phyloP scores from a whole-genome alignment of 1,284 basidiomycete species.

The Irpex sp. region DNA sequence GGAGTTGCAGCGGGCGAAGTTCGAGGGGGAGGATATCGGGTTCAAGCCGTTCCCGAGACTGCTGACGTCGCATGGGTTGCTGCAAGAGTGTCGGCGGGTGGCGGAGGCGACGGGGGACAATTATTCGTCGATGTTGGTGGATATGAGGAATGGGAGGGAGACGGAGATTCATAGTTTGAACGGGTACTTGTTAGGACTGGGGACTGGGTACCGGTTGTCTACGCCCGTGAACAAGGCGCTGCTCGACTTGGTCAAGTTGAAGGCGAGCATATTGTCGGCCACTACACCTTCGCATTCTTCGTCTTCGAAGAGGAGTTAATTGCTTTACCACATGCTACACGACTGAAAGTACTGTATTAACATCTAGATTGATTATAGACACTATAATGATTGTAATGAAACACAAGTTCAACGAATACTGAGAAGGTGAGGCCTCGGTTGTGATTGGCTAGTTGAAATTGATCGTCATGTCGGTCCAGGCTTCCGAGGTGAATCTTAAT shows the following conservation, averaged over 20 bases:
- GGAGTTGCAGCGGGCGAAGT: conserved; percentile 30
- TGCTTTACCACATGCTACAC: not conserved
- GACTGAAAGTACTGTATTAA: not conserved
- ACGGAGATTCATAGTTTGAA: conserved; percentile 88
- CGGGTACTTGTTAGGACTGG: conserved; percentile 59
- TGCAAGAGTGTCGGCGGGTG: conserved; percentile 52
- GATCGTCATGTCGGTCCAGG: no score
- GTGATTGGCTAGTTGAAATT: no score
- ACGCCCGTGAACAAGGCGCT: not conserved
- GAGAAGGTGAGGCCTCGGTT: no score
- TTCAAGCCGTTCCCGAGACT: not conserved
- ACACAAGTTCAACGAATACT: no score
- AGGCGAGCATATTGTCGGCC: not conserved
- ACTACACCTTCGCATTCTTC: not conserved
- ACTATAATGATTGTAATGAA: not conserved
- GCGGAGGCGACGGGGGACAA: conserved; percentile 57
- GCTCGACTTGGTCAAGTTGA: not conserved
- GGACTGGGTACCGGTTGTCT: not conserved
- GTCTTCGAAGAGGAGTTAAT: not conserved
- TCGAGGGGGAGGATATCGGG: conserved; percentile 23
- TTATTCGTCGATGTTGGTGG: conserved; percentile 76
- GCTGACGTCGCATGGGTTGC: conserved; percentile 38
- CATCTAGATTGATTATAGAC: not conserved
- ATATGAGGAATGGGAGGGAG: conserved; percentile 51
- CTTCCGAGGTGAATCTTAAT: no score